Percentiles rank a stretch among this genome's conserved stretches.
Conservation (phyloP, 192 early-diverging fungal species). For the Entomortierella lignicola region DNA sequence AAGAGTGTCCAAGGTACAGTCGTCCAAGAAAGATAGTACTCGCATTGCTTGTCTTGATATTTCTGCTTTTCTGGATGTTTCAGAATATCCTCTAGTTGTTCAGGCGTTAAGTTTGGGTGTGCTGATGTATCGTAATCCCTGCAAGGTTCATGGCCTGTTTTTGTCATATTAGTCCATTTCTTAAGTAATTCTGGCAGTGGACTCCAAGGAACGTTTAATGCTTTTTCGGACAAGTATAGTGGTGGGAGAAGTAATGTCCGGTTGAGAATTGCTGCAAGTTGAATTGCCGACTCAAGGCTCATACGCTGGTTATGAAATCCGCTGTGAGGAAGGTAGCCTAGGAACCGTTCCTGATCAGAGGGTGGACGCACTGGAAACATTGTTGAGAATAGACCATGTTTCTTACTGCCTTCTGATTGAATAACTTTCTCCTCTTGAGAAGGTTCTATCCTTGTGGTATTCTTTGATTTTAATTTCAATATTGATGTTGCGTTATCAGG, state of each 20-base stretch:
- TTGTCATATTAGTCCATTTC: not conserved
- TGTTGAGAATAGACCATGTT: constrained; percentile 5
- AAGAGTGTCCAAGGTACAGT: constrained; percentile 14
- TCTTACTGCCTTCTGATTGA: no score
- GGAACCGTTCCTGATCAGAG: constrained; percentile 26
- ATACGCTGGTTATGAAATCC: constrained; percentile 65
- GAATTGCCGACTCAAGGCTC: constrained; percentile 53
- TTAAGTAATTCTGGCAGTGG: not conserved
- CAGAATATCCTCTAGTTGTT: not conserved
- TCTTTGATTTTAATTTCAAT: not conserved
- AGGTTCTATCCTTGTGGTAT: no score
- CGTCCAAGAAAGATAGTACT: constrained; percentile 11
- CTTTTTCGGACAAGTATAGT: constrained; percentile 1
- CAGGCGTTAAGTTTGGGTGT: not conserved
- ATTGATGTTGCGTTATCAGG: not conserved
- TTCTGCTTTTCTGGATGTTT: not conserved
- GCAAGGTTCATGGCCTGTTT: not conserved
- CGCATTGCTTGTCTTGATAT: not conserved
- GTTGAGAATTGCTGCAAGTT: constrained; percentile 50
- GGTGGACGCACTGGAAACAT: constrained; percentile 15
- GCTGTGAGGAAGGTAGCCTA: constrained; percentile 59
- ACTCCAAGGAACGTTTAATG: not conserved
- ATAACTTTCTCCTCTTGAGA: not conserved
- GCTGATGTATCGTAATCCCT: not conserved
- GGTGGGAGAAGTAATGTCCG: constrained; percentile 60